Evolutionary conservation across 2,329 filamentous ascomycete genomes (phyloP).

Genomic region (Cladosporium austrohemisphaericum): DNA sequence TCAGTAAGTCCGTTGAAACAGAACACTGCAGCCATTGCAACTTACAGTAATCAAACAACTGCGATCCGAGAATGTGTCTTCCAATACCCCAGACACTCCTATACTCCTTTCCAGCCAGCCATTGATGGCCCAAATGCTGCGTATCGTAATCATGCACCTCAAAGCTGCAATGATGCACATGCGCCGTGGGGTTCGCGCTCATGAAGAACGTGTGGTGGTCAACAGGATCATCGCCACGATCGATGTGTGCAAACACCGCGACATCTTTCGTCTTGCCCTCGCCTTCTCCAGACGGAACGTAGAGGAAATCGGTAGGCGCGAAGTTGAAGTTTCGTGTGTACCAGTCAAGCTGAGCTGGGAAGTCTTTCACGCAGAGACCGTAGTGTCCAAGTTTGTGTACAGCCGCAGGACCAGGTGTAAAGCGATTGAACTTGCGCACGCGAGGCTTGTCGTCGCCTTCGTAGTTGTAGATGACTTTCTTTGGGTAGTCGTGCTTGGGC

Average conservation of each 20-base stretch:
- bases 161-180: constrained; percentile 66
- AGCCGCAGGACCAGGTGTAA: constrained; percentile 46
- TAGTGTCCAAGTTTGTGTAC: constrained; percentile 51
- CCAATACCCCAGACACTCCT: constrained; percentile 68
- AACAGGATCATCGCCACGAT: constrained; percentile 46
- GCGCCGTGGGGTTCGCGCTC: constrained; percentile 35
- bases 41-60: constrained; percentile 62
- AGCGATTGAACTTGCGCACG: constrained; percentile 39
- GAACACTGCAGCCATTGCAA: not conserved
- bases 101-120: constrained; percentile 61
- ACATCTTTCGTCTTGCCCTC: constrained; percentile 23
- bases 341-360: constrained; percentile 27
- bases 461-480: constrained; percentile 36
- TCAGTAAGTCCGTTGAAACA: not conserved
- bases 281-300: constrained; percentile 19
- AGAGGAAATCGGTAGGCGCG: constrained; percentile 43
- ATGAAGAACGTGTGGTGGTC: constrained; percentile 59
- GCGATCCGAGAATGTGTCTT: constrained; percentile 64
- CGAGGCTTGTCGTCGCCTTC: constrained; percentile 36
- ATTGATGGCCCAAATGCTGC: constrained; percentile 67
- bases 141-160: constrained; percentile 70
- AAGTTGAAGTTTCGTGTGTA: constrained; percentile 49
- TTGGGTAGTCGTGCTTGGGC: constrained; percentile 23
- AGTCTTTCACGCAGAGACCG: constrained; percentile 38
- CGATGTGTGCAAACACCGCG: constrained; percentile 50